Evolutionary conservation across 1,139 yeast genomes (phyloP).

Genomic region (Blastobotrys elegans): DNA sequence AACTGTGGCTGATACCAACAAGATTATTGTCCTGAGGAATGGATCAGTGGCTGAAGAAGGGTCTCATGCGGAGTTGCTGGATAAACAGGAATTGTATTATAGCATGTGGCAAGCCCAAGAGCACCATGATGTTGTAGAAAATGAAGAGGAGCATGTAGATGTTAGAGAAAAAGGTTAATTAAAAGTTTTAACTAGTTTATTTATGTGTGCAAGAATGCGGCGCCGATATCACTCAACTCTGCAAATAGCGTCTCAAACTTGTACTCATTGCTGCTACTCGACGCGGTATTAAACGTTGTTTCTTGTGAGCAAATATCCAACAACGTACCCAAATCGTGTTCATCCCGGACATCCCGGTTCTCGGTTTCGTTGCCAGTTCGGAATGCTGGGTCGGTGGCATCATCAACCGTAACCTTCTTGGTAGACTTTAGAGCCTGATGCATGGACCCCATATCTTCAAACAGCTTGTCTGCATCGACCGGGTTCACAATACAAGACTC

Average conservation of each 20-base stretch:
- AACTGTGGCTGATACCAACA: slow-evolving; percentile 91
- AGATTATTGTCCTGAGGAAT: slow-evolving; percentile 76
- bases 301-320: slow-evolving; percentile 8
- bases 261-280: not conserved
- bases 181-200: not conserved
- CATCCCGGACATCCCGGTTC: not conserved
- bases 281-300: not conserved
- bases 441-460: slow-evolving; percentile 14
- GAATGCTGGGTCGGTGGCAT: slow-evolving; percentile 9
- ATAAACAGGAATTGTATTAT: slow-evolving; percentile 57
- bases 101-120: slow-evolving; percentile 93
- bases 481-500: slow-evolving; percentile 12
- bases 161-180: not conserved
- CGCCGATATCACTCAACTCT: not conserved
- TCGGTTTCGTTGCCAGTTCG: not conserved
- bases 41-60: slow-evolving; percentile 90
- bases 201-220: slow-evolving; percentile 1
- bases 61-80: slow-evolving; percentile 59
- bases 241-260: slow-evolving; percentile 6
- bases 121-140: slow-evolving; percentile 45
- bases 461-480: slow-evolving; percentile 14
- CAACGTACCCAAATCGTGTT: slow-evolving; percentile 3
- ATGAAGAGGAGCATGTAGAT: slow-evolving; percentile 28
- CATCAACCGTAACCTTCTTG: slow-evolving; percentile 4
- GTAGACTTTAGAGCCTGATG: slow-evolving; percentile 8